Conservation (phyloP, 345 rosid species). For the Citrus maxima region DNA sequence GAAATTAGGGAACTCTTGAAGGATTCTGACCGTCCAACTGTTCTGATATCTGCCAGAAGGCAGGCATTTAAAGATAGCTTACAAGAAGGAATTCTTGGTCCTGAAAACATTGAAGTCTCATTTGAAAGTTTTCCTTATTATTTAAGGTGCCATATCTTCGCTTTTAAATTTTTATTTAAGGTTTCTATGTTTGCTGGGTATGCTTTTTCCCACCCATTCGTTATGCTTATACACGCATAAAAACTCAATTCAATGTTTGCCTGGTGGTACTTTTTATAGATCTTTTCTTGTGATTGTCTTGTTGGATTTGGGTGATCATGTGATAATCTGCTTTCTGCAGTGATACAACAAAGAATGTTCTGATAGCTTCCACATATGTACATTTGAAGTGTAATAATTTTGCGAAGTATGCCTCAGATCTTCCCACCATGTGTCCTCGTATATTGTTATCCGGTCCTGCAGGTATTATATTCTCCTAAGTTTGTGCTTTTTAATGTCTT, state of each 20-base stretch:
- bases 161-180: background rate
- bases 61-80: constrained; percentile 71
- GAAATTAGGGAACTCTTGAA: constrained; percentile 52
- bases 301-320: background rate
- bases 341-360: constrained; percentile 81
- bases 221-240: background rate
- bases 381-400: constrained; percentile 77
- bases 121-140: constrained; percentile 82
- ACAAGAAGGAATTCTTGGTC: constrained; percentile 59
- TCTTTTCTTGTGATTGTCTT: background rate
- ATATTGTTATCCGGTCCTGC: constrained; percentile 94
- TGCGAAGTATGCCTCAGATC: constrained; percentile 66
- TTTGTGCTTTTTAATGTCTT: background rate
- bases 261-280: background rate
- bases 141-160: constrained; percentile 49
- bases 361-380: constrained; percentile 68
- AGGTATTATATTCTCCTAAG: constrained; percentile 37
- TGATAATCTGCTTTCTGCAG: constrained; percentile 36
- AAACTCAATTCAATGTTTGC: background rate
- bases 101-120: constrained; percentile 67
- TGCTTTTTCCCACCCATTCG: background rate
- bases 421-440: constrained; percentile 79
- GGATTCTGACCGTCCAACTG: constrained; percentile 46
- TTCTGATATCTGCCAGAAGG: constrained; percentile 51
- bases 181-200: background rate